Evolutionary conservation across 116 monocot genomes (phyloP).

Genomic region (Dioscorea cayenensis): DNA sequence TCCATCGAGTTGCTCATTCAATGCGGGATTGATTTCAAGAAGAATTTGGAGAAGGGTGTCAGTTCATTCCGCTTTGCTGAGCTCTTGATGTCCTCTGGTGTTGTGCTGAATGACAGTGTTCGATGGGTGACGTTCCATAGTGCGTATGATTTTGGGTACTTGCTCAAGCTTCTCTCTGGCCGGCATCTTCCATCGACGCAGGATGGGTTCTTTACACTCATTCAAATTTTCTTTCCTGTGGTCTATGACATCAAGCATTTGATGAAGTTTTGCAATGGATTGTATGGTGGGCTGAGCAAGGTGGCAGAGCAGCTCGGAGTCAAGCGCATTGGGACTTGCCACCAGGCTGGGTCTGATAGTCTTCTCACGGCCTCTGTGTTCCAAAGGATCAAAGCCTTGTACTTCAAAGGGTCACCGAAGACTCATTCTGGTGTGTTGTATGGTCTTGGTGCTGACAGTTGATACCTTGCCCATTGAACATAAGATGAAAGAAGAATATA

Average conservation of each 20-base stretch:
- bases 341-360: constrained; percentile 67
- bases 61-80: constrained; percentile 23
- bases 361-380: constrained; percentile 35
- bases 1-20: constrained; percentile 51
- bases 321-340: constrained; percentile 56
- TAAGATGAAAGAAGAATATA: not conserved
- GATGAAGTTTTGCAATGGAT: constrained; percentile 71
- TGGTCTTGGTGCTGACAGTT: constrained; percentile 37
- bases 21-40: constrained; percentile 49
- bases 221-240: constrained; percentile 52
- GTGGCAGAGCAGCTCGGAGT: constrained; percentile 55
- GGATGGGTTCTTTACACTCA: constrained; percentile 44
- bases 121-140: constrained; percentile 77
- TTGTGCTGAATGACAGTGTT: constrained; percentile 44
- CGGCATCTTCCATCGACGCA: constrained; percentile 46
- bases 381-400: constrained; percentile 36
- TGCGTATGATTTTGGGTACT: constrained; percentile 53
- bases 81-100: constrained; percentile 11
- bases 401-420: constrained; percentile 36
- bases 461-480: constrained; percentile 30
- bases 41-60: constrained; percentile 29
- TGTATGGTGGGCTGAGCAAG: constrained; percentile 71
- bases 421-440: constrained; percentile 53
- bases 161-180: constrained; percentile 43
- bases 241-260: constrained; percentile 73